Conservation (phyloP, 768 basidiomycete species). For the Tephrocybe sp. region DNA sequence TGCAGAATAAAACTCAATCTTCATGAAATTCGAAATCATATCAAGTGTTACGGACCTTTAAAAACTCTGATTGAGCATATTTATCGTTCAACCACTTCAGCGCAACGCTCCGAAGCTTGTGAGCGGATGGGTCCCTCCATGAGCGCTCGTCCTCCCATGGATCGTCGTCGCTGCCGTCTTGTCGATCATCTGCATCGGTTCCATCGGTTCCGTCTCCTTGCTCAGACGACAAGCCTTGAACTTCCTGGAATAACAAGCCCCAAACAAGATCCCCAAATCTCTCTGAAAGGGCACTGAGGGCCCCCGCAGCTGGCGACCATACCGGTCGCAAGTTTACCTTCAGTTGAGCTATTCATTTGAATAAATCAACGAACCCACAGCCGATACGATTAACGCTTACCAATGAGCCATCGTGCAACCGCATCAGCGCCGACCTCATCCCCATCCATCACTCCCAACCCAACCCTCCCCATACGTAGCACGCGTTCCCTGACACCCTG, state of each 20-base stretch:
- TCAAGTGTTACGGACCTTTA: conserved; percentile 29
- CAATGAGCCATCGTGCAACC: conserved; percentile 69
- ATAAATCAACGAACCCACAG: too few species aligned
- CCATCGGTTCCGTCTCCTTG: conserved; percentile 6
- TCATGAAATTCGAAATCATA: background rate
- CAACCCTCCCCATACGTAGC: conserved; percentile 71
- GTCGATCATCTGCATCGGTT: conserved; percentile 6
- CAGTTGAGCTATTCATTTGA: conserved; percentile 60
- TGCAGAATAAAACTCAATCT: conserved; percentile 15
- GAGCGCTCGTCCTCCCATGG: conserved; percentile 70
- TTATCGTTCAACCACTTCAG: conserved; percentile 44
- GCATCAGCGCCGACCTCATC: conserved; percentile 60
- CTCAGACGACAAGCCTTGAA: conserved; percentile 23
- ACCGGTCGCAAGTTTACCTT: conserved; percentile 92
- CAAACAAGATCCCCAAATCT: conserved; percentile 74
- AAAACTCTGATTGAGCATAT: conserved; percentile 23
- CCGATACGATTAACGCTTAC: too few species aligned
- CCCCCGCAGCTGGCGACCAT: conserved; percentile 78
- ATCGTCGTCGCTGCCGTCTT: conserved; percentile 23
- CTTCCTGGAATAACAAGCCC: conserved; percentile 52
- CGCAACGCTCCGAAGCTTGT: conserved; percentile 52
- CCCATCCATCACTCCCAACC: conserved; percentile 53
- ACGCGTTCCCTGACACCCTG: conserved; percentile 84
- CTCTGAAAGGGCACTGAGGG: conserved; percentile 50
- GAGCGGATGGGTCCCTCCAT: conserved; percentile 75